Evolutionary conservation across 148 eudicot species (phyloP), one percentile per base, ranked within the genome.

Genomic region (Camellia sinensis): DNA sequence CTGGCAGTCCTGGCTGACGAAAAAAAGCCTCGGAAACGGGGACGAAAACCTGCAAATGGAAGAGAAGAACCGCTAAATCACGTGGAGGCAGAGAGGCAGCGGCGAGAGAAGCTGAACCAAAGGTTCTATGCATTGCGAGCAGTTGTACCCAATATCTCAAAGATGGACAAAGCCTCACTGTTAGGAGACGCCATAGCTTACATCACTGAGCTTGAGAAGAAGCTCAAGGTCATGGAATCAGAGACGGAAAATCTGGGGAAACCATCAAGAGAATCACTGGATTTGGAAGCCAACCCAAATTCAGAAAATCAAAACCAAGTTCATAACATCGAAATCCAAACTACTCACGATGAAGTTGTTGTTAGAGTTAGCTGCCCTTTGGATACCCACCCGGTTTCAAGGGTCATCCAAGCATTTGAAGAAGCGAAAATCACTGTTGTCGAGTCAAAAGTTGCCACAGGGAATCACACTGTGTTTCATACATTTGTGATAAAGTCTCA

Each of bases 151-250:
- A 93, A 92, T 76, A 91, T 95, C 65, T 92, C 97, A 14, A 95
- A 92, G 70, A 95, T 93, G 97, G 99, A 95, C 76, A 95, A 95
- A 82, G 99, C 99, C 14, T 95, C 99, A 13, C 84, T 95, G 22
- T 85, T 95, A 46, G 99, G 94, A 3, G 99, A 95, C 79, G 97
- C 99, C 13, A 93, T 95, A 63, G 87, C 94, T 12, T 92, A 93
- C 83, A 93, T 95, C 69, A 92, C 92, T 1, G 95, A 93, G 79
- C 85, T 95, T 63, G 94, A 95, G 76, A 91, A 83, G 82, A 93
- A 91, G 86, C 82, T 94, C 18, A 89, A 80, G 83, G 93, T 87
- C 77, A 78, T 94, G 88, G 98, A 94, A 80, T 74, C 87, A 0
- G 89, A 88, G 78, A 86, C 48, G 67, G 95, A 85, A 69, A 93